A percentile compares a stretch with the other conserved stretches of the same genome.
Conservation (phyloP, 805 yeast species). For the Spathaspora gorwiae region DNA sequence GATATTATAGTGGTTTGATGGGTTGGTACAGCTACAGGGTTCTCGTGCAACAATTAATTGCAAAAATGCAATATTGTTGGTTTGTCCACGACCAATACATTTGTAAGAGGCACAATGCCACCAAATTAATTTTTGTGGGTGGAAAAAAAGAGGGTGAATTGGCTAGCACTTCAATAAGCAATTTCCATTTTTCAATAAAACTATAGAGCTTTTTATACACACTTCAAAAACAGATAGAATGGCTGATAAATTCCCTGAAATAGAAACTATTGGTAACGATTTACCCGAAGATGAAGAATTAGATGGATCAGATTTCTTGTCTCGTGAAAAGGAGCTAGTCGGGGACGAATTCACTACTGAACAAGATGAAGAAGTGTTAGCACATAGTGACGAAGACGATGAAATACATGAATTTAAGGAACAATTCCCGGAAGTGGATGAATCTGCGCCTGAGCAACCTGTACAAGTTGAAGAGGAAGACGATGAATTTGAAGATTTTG, state of each 20-base stretch:
- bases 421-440: constrained; percentile 55
- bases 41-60: no score
- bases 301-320: constrained; percentile 51
- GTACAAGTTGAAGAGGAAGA: constrained; percentile 23
- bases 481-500: constrained; percentile 38
- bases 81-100: no score
- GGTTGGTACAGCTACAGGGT: no score
- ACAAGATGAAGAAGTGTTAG: constrained; percentile 48
- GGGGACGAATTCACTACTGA: constrained; percentile 73
- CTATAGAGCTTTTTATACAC: no score
- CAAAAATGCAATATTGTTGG: no score
- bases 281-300: constrained; percentile 29
- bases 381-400: constrained; percentile 26
- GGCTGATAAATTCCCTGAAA: constrained; percentile 77
- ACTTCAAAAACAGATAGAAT: constrained; percentile 22
- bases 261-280: constrained; percentile 41
- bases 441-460: constrained; percentile 13
- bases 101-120: no score
- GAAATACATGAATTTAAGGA: constrained; percentile 58
- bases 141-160: background rate
- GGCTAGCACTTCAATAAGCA: no score
- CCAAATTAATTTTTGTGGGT: background rate
- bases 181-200: no score
- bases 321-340: constrained; percentile 62
- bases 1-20: no score